These are phyloP conservation scores for Saccharomyces hybrid DNA, from an alignment of 1,139 yeast genomes.

Conservation along the genomic window DNA sequence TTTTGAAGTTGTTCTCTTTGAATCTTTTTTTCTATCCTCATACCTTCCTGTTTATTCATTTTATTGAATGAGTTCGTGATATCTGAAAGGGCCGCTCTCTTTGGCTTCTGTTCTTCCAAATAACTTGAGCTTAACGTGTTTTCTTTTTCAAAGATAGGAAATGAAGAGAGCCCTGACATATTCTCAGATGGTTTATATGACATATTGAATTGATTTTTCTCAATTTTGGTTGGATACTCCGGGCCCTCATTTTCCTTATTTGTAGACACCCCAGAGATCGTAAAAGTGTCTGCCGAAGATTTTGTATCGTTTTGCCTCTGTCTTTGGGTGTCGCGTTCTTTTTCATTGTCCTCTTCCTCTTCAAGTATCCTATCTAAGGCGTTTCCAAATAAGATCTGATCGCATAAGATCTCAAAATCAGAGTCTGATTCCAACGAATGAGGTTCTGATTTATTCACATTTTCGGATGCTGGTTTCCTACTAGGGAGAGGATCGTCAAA, in stretches of 20 bases:
- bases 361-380: slow-evolving; percentile 24
- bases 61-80: not conserved
- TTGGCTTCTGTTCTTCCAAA: not conserved
- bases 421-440: slow-evolving; percentile 15
- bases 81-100: not conserved
- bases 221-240: not conserved
- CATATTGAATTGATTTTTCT: not conserved
- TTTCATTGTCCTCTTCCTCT: slow-evolving; percentile 17
- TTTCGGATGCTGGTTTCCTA: not conserved
- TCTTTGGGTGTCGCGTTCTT: not conserved
- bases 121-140: not conserved
- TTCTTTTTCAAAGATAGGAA: not conserved
- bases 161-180: not conserved
- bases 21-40: not conserved
- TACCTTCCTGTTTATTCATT: not conserved
- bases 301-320: not conserved
- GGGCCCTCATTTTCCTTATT: not conserved
- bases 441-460: not conserved
- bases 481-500: slow-evolving; percentile 18
- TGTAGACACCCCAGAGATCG: not conserved
- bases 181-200: not conserved
- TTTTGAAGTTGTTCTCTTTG: not conserved
- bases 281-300: not conserved
- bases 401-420: slow-evolving; percentile 28
- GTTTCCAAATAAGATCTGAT: slow-evolving; percentile 27